Percentiles rank a stretch among this genome's conserved stretches.
These are phyloP conservation scores for Rutstroemia sp. DNA, from an alignment of 2,329 filamentous ascomycete genomes.

Conservation along the genomic window DNA sequence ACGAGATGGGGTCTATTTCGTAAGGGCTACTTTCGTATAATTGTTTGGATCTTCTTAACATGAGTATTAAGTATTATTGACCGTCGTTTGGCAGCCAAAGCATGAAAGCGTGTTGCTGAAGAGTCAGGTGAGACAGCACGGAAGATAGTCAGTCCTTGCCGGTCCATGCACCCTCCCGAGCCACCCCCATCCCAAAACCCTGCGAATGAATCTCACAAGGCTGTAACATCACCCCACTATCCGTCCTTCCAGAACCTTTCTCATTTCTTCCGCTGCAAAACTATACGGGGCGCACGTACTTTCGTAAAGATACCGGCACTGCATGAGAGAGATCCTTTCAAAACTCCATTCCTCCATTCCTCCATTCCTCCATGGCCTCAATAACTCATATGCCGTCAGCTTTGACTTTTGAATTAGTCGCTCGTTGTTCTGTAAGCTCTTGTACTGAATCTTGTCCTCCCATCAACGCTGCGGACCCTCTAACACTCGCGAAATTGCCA, in stretches of 20 bases:
- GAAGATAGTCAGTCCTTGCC: no score
- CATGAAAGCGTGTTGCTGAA: no score
- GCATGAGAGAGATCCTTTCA: not conserved
- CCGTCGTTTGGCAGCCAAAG: no score
- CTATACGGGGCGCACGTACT: not conserved
- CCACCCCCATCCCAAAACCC: not conserved
- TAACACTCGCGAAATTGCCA: constrained; percentile 32
- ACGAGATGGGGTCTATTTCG: not conserved
- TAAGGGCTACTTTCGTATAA: no score
- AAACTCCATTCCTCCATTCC: constrained; percentile 4
- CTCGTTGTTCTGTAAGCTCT: constrained; percentile 67
- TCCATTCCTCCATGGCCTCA: constrained; percentile 9
- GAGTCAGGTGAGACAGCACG: no score
- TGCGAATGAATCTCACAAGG: no score
- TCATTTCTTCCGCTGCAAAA: not conserved
- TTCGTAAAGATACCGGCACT: not conserved
- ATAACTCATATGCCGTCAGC: constrained; percentile 47
- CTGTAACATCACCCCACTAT: not conserved
- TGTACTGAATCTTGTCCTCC: not conserved
- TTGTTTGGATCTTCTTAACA: no score
- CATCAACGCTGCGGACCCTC: not conserved
- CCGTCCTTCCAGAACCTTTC: not conserved
- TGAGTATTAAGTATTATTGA: no score
- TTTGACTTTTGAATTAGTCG: constrained; percentile 70
- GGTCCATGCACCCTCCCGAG: no score